Conservation (phyloP, 1,284 basidiomycete genomes). For the Termitomyces sp. region DNA sequence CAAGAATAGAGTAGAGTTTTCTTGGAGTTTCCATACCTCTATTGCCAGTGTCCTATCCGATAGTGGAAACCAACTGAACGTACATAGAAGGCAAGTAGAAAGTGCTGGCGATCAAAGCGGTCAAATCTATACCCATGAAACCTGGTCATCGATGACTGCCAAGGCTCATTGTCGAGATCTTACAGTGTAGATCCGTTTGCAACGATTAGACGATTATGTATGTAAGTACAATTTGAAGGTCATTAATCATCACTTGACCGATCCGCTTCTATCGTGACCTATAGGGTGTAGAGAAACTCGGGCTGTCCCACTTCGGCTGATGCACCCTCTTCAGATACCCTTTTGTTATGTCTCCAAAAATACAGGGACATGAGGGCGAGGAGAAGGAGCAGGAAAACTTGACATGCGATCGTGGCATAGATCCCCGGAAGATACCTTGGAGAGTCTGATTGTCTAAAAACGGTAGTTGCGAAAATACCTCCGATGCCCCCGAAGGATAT, state of each 20-base stretch:
- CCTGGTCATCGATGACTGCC: neutral
- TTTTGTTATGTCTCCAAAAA: conserved; percentile 30
- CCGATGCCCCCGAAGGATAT: conserved; percentile 41
- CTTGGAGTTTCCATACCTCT: neutral
- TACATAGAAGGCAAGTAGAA: neutral
- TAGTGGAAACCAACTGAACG: too few relatives aligned
- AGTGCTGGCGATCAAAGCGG: neutral
- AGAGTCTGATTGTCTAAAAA: conserved; percentile 35
- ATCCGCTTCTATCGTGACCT: neutral
- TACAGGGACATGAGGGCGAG: conserved; percentile 32
- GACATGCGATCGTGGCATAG: conserved; percentile 34
- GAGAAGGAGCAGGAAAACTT: conserved; percentile 31
- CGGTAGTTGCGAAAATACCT: conserved; percentile 37
- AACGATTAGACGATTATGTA: neutral
- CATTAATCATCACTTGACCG: neutral
- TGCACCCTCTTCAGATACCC: conserved; percentile 18
- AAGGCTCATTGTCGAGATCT: neutral
- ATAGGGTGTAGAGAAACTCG: conserved; percentile 15
- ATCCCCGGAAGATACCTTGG: conserved; percentile 37
- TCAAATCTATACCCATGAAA: neutral
- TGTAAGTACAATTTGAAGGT: too few relatives aligned
- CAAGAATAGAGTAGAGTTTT: neutral
- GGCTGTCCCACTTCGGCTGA: conserved; percentile 25
- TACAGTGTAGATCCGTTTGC: neutral
- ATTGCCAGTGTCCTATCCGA: neutral